phyloP scores from a whole-genome alignment of 371 early-diverging fungal species.

The Mucor racemosus region DNA sequence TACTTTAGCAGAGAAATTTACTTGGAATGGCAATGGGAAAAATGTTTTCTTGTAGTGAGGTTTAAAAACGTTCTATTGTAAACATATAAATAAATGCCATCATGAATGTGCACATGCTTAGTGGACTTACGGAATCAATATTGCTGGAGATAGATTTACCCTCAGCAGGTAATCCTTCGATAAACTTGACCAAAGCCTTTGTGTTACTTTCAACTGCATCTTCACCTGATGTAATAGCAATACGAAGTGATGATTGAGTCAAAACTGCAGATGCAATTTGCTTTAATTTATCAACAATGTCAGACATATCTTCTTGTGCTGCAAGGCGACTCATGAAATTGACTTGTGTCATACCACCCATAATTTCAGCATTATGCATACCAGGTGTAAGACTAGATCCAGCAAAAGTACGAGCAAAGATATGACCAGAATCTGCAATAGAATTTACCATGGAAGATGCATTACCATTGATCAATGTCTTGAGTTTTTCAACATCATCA shows the following conservation, averaged over 20 bases:
- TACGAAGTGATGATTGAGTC: constrained; percentile 63
- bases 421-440: constrained; percentile 86
- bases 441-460: constrained; percentile 77
- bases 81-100: not conserved
- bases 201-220: constrained; percentile 67
- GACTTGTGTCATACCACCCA: constrained; percentile 82
- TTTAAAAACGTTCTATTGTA: constrained; percentile 30
- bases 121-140: constrained; percentile 26
- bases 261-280: constrained; percentile 59
- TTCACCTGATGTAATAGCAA: constrained; percentile 72
- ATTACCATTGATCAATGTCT: constrained; percentile 74
- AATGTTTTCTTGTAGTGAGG: constrained; percentile 51
- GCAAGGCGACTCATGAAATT: constrained; percentile 78
- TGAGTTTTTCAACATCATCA: constrained; percentile 72
- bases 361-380: constrained; percentile 60
- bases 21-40: constrained; percentile 81
- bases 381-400: constrained; percentile 70
- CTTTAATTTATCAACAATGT: constrained; percentile 67
- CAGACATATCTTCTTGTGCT: constrained; percentile 59
- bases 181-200: constrained; percentile 54
- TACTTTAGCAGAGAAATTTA: constrained; percentile 83
- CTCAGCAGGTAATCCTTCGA: constrained; percentile 52
- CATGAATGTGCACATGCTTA: not conserved
- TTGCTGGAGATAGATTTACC: constrained; percentile 15
- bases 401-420: constrained; percentile 79